Evolutionary conservation across 768 basidiomycete genomes (phyloP).

Genomic region (Boletus tylopilopsis): DNA sequence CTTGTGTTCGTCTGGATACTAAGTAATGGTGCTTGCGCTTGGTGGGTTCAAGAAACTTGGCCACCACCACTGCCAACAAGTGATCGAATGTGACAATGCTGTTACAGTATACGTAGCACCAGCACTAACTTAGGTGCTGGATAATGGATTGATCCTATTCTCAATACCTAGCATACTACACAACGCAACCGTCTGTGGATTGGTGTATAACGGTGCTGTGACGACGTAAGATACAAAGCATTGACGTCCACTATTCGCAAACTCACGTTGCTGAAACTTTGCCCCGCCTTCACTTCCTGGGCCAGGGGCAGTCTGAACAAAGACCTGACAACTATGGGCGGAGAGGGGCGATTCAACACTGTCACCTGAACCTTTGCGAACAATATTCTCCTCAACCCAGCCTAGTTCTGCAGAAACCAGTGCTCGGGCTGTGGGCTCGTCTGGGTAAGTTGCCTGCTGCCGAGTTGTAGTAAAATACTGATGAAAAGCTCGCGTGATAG

Average conservation of each 20-base stretch:
- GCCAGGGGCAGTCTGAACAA: constrained; percentile 63
- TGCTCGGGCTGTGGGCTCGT: constrained; percentile 42
- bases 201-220: constrained; percentile 73
- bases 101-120: not conserved
- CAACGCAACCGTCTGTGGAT: constrained; percentile 88
- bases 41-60: too few species aligned
- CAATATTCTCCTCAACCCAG: constrained; percentile 67
- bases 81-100: too few species aligned
- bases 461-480: constrained; percentile 61
- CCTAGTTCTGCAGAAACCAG: constrained; percentile 55
- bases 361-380: constrained; percentile 11
- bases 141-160: constrained; percentile 56
- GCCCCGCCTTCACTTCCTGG: constrained; percentile 38
- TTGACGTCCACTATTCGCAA: not conserved
- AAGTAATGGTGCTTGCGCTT: too few species aligned
- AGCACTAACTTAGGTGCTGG: constrained; percentile 1
- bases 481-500: constrained; percentile 84
- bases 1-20: too few species aligned
- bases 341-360: constrained; percentile 10
- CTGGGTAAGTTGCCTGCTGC: constrained; percentile 57
- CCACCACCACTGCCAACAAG: too few species aligned
- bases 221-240: not conserved
- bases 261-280: constrained; percentile 40
- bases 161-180: constrained; percentile 74
- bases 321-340: constrained; percentile 60